A percentile compares a stretch with the other conserved stretches of the same genome.
phyloP scores from a whole-genome alignment of 805 yeast species.

The Scheffersomyces lignosus region DNA sequence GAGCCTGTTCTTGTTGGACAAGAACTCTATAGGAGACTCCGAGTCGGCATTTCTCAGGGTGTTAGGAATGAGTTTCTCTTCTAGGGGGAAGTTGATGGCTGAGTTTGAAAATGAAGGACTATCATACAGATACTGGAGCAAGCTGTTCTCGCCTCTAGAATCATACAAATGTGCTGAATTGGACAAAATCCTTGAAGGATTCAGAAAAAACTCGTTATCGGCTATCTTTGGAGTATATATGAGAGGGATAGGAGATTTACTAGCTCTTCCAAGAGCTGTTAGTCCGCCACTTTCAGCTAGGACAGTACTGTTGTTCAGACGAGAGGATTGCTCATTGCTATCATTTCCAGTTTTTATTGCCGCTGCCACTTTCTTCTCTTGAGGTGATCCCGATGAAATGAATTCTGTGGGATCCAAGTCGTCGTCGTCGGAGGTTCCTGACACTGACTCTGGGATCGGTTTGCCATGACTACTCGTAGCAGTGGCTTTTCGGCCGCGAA shows the following conservation, averaged over 20 bases:
- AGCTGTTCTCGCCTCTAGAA: neutral
- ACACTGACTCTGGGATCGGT: conserved; percentile 4
- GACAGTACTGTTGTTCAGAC: neutral
- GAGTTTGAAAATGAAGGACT: neutral
- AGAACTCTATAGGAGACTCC: conserved; percentile 31
- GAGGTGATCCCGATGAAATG: conserved; percentile 8
- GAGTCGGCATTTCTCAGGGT: neutral
- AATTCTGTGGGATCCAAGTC: conserved; percentile 15
- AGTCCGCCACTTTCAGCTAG: neutral
- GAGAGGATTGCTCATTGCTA: neutral
- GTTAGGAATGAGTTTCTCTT: neutral
- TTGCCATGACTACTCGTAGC: no score
- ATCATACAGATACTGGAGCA: neutral
- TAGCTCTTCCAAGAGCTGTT: no score
- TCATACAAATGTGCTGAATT: neutral
- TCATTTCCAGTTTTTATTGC: neutral
- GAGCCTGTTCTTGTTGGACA: conserved; percentile 27
- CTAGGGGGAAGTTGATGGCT: neutral
- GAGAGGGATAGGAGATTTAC: neutral
- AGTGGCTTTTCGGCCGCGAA: no score
- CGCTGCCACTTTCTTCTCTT: neutral
- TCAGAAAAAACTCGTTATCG: conserved; percentile 19
- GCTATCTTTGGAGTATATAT: conserved; percentile 6
- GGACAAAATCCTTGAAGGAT: conserved; percentile 15
- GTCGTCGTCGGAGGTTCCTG: conserved; percentile 13